Evolutionary conservation across 768 basidiomycete genomes (phyloP), one percentile per base, ranked within the genome.

Genomic region (Boletus subparvulus): DNA sequence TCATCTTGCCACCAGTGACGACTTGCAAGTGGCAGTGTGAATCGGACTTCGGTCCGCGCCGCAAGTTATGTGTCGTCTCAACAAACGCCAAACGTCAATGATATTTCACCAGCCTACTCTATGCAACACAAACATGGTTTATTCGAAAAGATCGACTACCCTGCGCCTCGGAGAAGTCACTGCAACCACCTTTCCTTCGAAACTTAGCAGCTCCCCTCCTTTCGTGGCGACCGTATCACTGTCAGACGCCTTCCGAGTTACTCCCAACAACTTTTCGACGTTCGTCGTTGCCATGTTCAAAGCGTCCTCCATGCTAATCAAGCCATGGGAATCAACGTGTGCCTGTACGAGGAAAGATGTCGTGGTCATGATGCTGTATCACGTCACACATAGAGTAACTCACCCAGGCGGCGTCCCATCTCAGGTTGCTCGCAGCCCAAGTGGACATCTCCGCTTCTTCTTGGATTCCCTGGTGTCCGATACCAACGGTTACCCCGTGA

Each of bases 401-500:
- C 94, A 97, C 97, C 96, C 98, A 52, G 88, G 82, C 69, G 89
- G 72, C 68, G 83, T 98, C 69, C 98, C 95, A 71, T 86, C 40
- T 94, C 92, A 52, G 89, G 88, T 60, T 92, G 88, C 7, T 94
- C 92, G 48, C 97, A 78, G 52, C 98, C 78, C 56, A 98, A 76
- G 52, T 93, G 79, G 69, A 95, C 90, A 28, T 88, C 71, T 26
- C 86, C 83, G 39, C 84, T 81, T 60, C 81, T 85, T 45, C 81
- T 79, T 16, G 68, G 77, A 50, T 71, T 1, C 78, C 67, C 40
- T 68, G 55, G 44, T 60, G 62, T 50, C 85, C 87, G 30, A 90
- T 69, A 0, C 78, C 87, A 19, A 89, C 82, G 7, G 82, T 84
- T 4, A 94, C 85, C 6, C 83, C 82, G 32, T 84, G 78, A 0